Evolutionary conservation across 768 basidiomycete species (phyloP).

Genomic region (Lactarius indigo): DNA sequence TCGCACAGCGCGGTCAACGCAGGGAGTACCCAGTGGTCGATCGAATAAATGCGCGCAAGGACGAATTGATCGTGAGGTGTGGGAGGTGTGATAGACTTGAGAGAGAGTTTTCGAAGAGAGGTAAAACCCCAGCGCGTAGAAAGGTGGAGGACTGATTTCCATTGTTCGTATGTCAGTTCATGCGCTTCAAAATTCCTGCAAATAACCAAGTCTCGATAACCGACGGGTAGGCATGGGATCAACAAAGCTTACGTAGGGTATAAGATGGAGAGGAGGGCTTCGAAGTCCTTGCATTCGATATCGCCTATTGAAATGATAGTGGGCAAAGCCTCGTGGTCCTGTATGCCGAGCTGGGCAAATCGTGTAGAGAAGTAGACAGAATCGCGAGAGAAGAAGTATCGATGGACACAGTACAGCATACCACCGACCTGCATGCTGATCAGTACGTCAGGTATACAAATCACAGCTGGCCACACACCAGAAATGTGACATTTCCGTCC

Average conservation of each 20-base stretch:
- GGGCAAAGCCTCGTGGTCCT: conserved; percentile 11
- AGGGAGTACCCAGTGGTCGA: conserved; percentile 18
- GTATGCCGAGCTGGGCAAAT: conserved; percentile 12
- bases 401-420: conserved; percentile 19
- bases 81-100: conserved; percentile 1
- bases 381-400: conserved; percentile 25
- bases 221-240: neutral
- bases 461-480: neutral
- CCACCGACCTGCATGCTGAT: conserved; percentile 13
- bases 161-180: conserved; percentile 22
- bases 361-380: conserved; percentile 15
- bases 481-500: conserved; percentile 23
- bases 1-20: conserved; percentile 17
- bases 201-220: neutral
- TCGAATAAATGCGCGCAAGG: conserved; percentile 1
- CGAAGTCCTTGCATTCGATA: neutral
- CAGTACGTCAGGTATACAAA: neutral
- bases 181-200: conserved; percentile 6
- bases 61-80: conserved; percentile 9
- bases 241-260: conserved; percentile 1
- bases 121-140: conserved; percentile 32
- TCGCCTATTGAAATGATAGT: conserved; percentile 1
- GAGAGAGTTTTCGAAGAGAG: conserved; percentile 6
- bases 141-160: conserved; percentile 29
- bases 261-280: conserved; percentile 1